These are phyloP conservation scores for Dactylellina parvicollis DNA, from an alignment of 2,329 filamentous ascomycete genomes.

Conservation along the genomic window DNA sequence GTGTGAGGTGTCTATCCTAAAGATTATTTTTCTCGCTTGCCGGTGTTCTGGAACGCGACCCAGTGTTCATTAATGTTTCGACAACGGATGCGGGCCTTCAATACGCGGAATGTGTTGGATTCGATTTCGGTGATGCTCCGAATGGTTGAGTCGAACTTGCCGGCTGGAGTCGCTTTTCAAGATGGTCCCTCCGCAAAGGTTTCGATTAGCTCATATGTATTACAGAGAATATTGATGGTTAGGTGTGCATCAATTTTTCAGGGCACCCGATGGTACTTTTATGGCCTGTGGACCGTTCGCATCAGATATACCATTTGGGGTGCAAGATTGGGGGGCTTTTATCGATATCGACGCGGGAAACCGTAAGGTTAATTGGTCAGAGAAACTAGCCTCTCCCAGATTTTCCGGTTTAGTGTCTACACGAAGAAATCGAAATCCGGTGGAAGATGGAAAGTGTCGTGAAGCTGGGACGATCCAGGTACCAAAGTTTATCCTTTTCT, in stretches of 20 bases:
- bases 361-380: constrained; percentile 37
- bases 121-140: not conserved
- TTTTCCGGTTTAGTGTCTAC: constrained; percentile 1
- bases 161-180: constrained; percentile 2
- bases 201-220: constrained; percentile 34
- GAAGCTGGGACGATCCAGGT: no score
- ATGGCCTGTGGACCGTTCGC: constrained; percentile 17
- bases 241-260: constrained; percentile 6
- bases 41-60: not conserved
- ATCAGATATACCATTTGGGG: constrained; percentile 18
- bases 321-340: constrained; percentile 7
- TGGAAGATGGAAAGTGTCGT: not conserved
- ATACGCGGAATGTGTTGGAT: not conserved
- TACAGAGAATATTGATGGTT: constrained; percentile 13
- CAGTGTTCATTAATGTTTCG: no score
- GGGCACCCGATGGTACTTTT: constrained; percentile 12
- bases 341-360: constrained; percentile 21
- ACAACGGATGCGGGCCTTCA: not conserved
- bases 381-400: constrained; percentile 13
- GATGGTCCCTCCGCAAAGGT: constrained; percentile 6
- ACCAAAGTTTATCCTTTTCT: constrained; percentile 7
- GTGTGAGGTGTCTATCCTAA: not conserved
- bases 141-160: no score
- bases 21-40: not conserved
- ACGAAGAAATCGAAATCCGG: constrained; percentile 4